Conservation (phyloP, 2,329 filamentous ascomycete species). For the Aureobasidium mangrovei region DNA sequence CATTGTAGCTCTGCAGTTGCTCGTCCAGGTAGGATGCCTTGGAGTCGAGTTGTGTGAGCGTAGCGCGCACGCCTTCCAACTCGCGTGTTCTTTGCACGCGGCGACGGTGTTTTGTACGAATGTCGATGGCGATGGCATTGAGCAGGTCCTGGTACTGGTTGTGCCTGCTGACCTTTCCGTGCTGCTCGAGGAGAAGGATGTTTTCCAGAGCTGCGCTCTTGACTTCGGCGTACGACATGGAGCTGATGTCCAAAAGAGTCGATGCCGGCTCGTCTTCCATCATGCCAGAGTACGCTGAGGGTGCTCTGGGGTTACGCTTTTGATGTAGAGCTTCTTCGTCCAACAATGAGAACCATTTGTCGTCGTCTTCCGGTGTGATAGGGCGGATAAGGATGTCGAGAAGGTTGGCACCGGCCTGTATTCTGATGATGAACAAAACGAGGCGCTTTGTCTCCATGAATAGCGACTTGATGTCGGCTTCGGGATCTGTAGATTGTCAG, state of each 20-base stretch:
- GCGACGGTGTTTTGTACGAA: constrained; percentile 90
- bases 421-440: constrained; percentile 92
- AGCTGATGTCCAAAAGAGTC: constrained; percentile 71
- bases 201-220: constrained; percentile 93
- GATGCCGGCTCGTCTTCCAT: constrained; percentile 16
- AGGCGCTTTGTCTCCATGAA: constrained; percentile 99
- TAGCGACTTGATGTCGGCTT: constrained; percentile 80
- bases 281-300: constrained; percentile 17
- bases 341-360: constrained; percentile 74
- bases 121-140: constrained; percentile 93
- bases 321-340: constrained; percentile 66
- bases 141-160: constrained; percentile 98
- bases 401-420: constrained; percentile 86
- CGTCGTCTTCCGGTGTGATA: constrained; percentile 77
- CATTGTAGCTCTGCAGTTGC: constrained; percentile 94
- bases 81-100: constrained; percentile 87
- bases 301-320: constrained; percentile 22
- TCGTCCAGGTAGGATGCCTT: constrained; percentile 90
- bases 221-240: constrained; percentile 82
- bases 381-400: constrained; percentile 92
- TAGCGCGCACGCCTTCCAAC: constrained; percentile 71
- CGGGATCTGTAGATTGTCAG: constrained; percentile 54
- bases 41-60: constrained; percentile 65
- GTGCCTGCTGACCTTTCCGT: constrained; percentile 69
- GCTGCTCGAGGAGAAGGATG: constrained; percentile 75